Conservation (phyloP, 495 filamentous ascomycete genomes). For the Penicillium macrosclerotiorum region DNA sequence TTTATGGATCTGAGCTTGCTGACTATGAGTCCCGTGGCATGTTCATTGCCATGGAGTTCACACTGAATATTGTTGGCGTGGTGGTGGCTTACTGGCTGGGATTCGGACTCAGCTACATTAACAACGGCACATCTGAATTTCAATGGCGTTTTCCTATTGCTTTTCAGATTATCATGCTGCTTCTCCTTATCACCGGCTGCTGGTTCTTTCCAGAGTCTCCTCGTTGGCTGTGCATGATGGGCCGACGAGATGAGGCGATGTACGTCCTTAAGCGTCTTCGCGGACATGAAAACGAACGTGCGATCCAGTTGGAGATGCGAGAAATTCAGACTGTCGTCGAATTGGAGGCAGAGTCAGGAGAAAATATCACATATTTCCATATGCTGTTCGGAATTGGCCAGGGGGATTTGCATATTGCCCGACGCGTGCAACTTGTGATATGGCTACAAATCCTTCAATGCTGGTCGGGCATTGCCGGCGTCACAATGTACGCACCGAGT, state of each 20-base stretch:
- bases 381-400: slow-evolving; percentile 29
- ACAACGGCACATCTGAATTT: slow-evolving; percentile 38
- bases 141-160: slow-evolving; percentile 54
- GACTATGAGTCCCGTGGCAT: slow-evolving; percentile 3
- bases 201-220: slow-evolving; percentile 46
- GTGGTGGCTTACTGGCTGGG: slow-evolving; percentile 55
- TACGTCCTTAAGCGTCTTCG: slow-evolving; percentile 52
- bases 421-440: slow-evolving; percentile 30
- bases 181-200: slow-evolving; percentile 38
- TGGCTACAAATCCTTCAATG: slow-evolving; percentile 33
- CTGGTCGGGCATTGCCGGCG: slow-evolving; percentile 27
- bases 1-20: slow-evolving; percentile 29
- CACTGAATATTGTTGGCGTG: slow-evolving; percentile 56
- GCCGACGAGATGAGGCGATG: slow-evolving; percentile 40
- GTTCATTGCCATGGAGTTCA: slow-evolving; percentile 29
- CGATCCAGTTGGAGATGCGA: slow-evolving; percentile 30
- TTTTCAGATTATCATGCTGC: slow-evolving; percentile 50
- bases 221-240: slow-evolving; percentile 36
- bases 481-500: slow-evolving; percentile 21
- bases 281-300: slow-evolving; percentile 31
- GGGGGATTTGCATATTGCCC: slow-evolving; percentile 26
- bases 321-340: slow-evolving; percentile 20
- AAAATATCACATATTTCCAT: slow-evolving; percentile 20
- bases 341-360: slow-evolving; percentile 11
- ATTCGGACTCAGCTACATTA: slow-evolving; percentile 41